A percentile compares a stretch with the other conserved stretches of the same genome.
Conservation (phyloP, 495 filamentous ascomycete species). For the Neurospora sp. region DNA sequence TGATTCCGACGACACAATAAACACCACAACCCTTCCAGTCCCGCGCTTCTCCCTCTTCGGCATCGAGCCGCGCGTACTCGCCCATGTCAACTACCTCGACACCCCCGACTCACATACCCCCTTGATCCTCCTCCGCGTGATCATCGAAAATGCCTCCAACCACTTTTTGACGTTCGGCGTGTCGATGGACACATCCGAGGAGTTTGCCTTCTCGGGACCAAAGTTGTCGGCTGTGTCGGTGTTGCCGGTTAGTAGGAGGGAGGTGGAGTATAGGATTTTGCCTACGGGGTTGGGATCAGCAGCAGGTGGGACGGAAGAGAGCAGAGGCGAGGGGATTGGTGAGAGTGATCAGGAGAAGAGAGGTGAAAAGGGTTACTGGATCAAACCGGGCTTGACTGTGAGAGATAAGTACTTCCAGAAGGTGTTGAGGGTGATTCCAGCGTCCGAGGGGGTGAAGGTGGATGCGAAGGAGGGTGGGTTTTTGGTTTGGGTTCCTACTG, state of each 20-base stretch:
- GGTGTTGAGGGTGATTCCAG: constrained; percentile 59
- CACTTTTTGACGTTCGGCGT: constrained; percentile 89
- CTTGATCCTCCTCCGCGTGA: constrained; percentile 43
- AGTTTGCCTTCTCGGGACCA: constrained; percentile 86
- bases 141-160: constrained; percentile 85
- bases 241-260: constrained; percentile 64
- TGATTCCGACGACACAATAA: constrained; percentile 9
- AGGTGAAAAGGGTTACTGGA: constrained; percentile 49
- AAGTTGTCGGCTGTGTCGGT: constrained; percentile 70
- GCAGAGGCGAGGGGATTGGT: neutral
- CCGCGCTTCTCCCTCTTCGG: constrained; percentile 70
- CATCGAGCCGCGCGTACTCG: constrained; percentile 81
- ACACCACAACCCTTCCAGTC: constrained; percentile 54
- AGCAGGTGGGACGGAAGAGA: neutral
- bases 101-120: constrained; percentile 2
- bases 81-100: constrained; percentile 41
- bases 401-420: constrained; percentile 88
- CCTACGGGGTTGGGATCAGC: constrained; percentile 21
- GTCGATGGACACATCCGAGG: constrained; percentile 82
- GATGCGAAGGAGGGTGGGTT: constrained; percentile 63
- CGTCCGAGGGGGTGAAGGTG: constrained; percentile 54
- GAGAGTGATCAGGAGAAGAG: neutral
- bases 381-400: constrained; percentile 61
- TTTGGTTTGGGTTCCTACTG: constrained; percentile 51
- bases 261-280: constrained; percentile 59